Percentiles rank a stretch among this genome's conserved stretches.
These are phyloP conservation scores for Apiotrichum gracile DNA, from an alignment of 1,284 basidiomycete genomes.

Conservation along the genomic window DNA sequence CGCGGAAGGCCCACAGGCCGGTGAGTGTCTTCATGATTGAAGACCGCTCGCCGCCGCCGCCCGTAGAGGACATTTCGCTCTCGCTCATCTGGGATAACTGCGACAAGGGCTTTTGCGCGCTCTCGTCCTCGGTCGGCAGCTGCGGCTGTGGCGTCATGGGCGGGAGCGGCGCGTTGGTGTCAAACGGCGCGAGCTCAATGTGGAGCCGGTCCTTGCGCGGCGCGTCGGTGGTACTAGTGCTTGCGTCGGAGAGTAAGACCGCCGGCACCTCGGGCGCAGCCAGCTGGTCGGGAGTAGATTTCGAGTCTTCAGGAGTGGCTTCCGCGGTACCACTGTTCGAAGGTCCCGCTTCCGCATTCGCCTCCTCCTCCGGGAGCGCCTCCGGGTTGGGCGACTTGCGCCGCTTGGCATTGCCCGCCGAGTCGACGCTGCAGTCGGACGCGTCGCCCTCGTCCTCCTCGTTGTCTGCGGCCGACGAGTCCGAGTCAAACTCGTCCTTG, in stretches of 20 bases:
- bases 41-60: conserved; percentile 57
- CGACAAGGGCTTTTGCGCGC: conserved; percentile 15
- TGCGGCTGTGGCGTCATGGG: conserved; percentile 36
- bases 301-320: no score
- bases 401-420: conserved; percentile 17
- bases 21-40: conserved; percentile 83
- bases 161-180: conserved; percentile 45
- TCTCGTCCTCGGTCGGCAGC: conserved; percentile 25
- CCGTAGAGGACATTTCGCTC: conserved; percentile 44
- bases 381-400: conserved; percentile 9
- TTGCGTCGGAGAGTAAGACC: not conserved
- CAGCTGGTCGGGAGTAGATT: no score
- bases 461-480: conserved; percentile 79
- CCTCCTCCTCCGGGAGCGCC: not conserved
- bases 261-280: not conserved
- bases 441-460: conserved; percentile 53
- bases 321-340: not conserved
- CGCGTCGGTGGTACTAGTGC: not conserved
- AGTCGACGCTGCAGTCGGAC: conserved; percentile 38
- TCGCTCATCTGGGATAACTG: conserved; percentile 46
- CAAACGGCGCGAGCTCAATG: conserved; percentile 46
- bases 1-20: conserved; percentile 66
- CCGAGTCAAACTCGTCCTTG: conserved; percentile 67
- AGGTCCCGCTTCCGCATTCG: not conserved
- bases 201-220: conserved; percentile 33